Evolutionary conservation across 2,329 filamentous ascomycete species (phyloP), one percentile per base, ranked within the genome.

Genomic region (Macrophomina pseudophaseolina): DNA sequence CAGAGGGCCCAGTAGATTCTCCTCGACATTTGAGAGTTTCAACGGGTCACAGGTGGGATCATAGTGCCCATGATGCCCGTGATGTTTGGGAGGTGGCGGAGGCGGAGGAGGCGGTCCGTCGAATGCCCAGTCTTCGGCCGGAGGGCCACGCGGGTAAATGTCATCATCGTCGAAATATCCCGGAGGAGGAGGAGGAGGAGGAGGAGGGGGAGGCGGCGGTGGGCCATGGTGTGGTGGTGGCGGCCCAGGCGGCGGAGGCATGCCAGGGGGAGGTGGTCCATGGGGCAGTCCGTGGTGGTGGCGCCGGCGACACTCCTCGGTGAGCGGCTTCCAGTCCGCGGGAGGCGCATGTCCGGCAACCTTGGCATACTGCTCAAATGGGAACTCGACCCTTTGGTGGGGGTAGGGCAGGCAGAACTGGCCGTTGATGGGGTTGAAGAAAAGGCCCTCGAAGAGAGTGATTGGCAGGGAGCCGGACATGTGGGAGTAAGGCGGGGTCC

Each of bases 1-100:
- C 40, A 81, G 66, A 1, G 73, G 69, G 14, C 72, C 69, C 12
- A 80, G 69, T 5, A 80, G 66, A 5, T 73, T 71, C 16, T 72
- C 66, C 5, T 74, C 74, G 12, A 79, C 62, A 65, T 80, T 80
- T 1, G 76, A 76, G 35, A 81, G 73, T 68, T 77, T 76, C 8
- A 80, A 67, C 0, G 78, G 78, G 66, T 81, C 79, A 2, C 69
- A 68, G 5, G 70, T 71, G 7, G 78, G 73, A 18, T 80, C 72
- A 62, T 79, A 80, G 32, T 56, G 38, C 2, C 40, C 56, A 32
- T 59, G 56, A n/a, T 18, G 56, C 5, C 28, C 23, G n/a, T 14
- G 28, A 18, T 63, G 28, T 5, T 23, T 48, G 6, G 53, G 53
- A 2, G 53, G 53, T 18, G 53, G 35, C 0, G 7, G 23, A 8